phyloP scores from a whole-genome alignment of 225 moss, liverwort and hornwort genomes.

The Pseudisothecium myosuroides region DNA sequence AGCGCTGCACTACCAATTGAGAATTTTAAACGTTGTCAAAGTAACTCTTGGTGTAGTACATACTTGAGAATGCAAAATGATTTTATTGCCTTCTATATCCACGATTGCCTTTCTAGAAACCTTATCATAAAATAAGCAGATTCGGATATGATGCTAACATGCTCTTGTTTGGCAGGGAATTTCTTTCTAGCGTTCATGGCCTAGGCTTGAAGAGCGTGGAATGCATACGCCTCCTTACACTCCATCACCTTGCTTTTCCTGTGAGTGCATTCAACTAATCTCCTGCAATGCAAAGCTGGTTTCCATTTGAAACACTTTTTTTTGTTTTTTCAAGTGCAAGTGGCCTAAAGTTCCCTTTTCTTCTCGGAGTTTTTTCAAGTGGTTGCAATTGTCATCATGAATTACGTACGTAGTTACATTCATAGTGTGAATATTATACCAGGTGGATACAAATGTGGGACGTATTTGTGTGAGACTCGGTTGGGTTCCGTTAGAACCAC shows the following conservation, averaged over 20 bases:
- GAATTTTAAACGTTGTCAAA: background rate
- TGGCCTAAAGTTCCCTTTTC: background rate
- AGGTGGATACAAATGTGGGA: slow-evolving; percentile 97
- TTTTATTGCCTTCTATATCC: background rate
- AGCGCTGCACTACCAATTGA: background rate
- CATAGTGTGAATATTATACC: background rate
- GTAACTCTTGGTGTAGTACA: background rate
- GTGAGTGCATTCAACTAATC: slow-evolving; percentile 17
- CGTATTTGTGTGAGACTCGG: slow-evolving; percentile 87
- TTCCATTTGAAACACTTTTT: background rate
- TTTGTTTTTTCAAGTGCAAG: background rate
- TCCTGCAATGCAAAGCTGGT: background rate
- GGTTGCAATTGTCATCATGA: background rate
- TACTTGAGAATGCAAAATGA: background rate
- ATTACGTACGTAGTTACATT: background rate
- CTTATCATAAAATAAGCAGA: background rate
- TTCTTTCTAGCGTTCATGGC: slow-evolving; percentile 70
- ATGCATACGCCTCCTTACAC: slow-evolving; percentile 76
- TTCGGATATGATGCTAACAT: background rate
- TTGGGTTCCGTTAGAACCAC: slow-evolving; percentile 85
- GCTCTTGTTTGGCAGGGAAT: slow-evolving; percentile 30
- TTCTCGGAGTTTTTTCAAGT: background rate
- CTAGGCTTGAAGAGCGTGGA: slow-evolving; percentile 90
- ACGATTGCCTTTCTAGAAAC: background rate
- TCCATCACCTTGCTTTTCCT: slow-evolving; percentile 89